Conservation (phyloP, 1,139 yeast species). For the Pichia sp. region DNA sequence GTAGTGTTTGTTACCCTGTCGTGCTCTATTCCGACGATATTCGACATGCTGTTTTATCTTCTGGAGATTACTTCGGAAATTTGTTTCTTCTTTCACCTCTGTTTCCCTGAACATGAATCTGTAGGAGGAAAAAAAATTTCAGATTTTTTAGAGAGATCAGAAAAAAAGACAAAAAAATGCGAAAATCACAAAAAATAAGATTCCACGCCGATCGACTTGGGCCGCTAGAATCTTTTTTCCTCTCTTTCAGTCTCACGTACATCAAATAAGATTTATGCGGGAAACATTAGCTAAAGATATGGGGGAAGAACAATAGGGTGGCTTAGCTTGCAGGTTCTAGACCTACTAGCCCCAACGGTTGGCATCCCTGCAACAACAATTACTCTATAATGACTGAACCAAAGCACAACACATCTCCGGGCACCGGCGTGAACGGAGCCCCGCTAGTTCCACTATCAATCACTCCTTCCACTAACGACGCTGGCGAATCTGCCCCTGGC, state of each 20-base stretch:
- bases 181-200: background rate
- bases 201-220: constrained; percentile 6
- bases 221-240: too few relatives aligned
- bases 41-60: constrained; percentile 32
- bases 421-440: background rate
- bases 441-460: constrained; percentile 10
- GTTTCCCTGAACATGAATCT: background rate
- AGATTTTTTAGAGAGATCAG: constrained; percentile 10
- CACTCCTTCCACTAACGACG: constrained; percentile 5
- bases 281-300: too few relatives aligned
- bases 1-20: constrained; percentile 87
- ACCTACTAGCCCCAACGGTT: background rate
- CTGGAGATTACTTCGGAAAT: background rate
- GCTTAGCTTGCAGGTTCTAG: background rate
- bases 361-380: background rate
- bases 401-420: background rate
- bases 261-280: background rate
- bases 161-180: constrained; percentile 4
- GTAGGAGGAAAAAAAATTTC: constrained; percentile 2
- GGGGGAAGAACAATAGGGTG: too few relatives aligned
- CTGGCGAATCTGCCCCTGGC: background rate
- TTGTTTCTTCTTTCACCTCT: background rate
- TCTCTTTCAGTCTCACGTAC: too few relatives aligned
- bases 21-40: constrained; percentile 83
- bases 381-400: background rate